Conservation (phyloP, 2,329 filamentous ascomycete genomes). For the Botrytis aclada region DNA sequence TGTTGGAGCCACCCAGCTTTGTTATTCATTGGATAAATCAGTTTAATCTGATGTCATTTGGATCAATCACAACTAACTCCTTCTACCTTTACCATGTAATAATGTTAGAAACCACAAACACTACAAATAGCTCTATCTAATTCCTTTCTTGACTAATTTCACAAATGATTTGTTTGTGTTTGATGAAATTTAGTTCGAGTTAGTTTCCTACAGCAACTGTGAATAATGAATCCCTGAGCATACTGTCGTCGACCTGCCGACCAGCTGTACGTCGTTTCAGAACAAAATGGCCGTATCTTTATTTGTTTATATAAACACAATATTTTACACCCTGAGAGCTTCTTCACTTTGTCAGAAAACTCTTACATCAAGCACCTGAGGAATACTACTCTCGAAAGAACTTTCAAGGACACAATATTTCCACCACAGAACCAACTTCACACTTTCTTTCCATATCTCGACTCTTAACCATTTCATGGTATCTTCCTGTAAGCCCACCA, state of each 20-base stretch:
- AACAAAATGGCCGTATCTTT: neutral
- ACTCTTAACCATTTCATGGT: neutral
- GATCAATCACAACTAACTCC: neutral
- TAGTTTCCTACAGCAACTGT: neutral
- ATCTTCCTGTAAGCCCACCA: neutral
- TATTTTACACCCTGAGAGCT: neutral
- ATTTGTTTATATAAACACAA: neutral
- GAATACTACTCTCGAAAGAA: neutral
- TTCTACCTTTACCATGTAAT: neutral
- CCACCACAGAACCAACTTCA: fast-evolving
- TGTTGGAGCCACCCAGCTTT: neutral
- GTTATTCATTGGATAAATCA: neutral
- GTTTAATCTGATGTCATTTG: neutral
- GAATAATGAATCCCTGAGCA: neutral
- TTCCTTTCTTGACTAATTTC: neutral
- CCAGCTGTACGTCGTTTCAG: neutral
- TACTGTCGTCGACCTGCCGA: neutral
- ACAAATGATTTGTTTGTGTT: neutral
- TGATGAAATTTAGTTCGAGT: neutral
- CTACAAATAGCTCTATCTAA: neutral
- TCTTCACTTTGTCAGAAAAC: neutral
- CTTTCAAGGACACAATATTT: neutral
- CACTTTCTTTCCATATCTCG: too few relatives aligned
- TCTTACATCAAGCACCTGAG: neutral
- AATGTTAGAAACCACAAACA: neutral